Evolutionary conservation across 805 yeast genomes (phyloP), one percentile per base, ranked within the genome.

Genomic region (Kodamaea nitidulidarum): DNA sequence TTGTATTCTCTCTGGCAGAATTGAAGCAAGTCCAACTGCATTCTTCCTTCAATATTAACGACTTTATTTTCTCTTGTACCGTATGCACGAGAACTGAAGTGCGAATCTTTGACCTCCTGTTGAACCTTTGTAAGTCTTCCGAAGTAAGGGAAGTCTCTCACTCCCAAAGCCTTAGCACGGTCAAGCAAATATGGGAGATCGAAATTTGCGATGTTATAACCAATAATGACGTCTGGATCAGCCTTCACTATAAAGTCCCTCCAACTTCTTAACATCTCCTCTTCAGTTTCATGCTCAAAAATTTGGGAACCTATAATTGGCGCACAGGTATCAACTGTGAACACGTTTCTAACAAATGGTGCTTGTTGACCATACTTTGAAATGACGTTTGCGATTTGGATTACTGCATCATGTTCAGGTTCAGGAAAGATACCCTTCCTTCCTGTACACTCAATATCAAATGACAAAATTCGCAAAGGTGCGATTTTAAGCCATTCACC

Each of bases 381-480:
- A 2, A 91, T 95, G 20, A 93, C 96, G 55, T 88, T 91, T 4
- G 98, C 98, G 46, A 93, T 95, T 63, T 95, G 98, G 55, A 93
- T 93, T 7, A 93, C 96, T 0, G 96, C 84, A 65, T 93, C 99
- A 34, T 78, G 75, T 45, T 84, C 84, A 1, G 99, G 83, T 55
- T 93, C 98, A 1, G 99, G 98, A 60, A 93, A 93, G 9, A 93
- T 76, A 39, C 98, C 98, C 48, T 87, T 84, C 62, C 99, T 78
- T 32, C 98, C 98, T 3, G 98, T 93, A 74, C 99, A 93, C 63
- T 93, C 99, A 45, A 93, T 93, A 71, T 93, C 99, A 60, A 93
- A 91, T 8, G 97, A 88, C 49, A 93, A 68, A 35, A 93, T 81
- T 54, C 99, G 81, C 43, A 93, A 70, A 0, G 98, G 98, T 1